Base-by-base conservation (phyloP, 148 eudicot genomes). In the Oxyria digyna region DNA sequence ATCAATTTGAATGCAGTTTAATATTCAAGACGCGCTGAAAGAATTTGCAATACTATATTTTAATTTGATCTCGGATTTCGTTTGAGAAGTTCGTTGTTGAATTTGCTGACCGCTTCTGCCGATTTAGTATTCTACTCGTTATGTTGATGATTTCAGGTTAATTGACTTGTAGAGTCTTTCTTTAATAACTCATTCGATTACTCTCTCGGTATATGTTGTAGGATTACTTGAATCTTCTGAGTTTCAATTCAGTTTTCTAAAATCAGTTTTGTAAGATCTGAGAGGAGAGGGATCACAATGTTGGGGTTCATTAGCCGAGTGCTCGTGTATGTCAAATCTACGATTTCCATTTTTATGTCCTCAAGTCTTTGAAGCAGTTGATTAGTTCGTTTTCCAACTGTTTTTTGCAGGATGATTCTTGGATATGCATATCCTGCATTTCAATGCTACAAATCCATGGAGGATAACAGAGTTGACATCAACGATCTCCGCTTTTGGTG, bases 341-440 rank as follows among this genome's bases (percentile, higher is more conserved):
- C 10, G 33, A 52, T 67, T 33, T 40, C 12, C 17, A 9, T n/a
- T 1, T 1, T 48, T 48, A 1, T 48, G 21, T 20, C 12, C 13
- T 21, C 27, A 8, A 6, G 13, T 13, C 12, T 23, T 5, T 4
- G 13, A 9, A 52, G 12, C 14, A 4, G 23, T 52, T 52, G 59
- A 52, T 15, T 15, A 6, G 20, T 52, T 52, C 27, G 23, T 20
- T 50, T 52, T 6, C 14, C 24, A 52, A 52, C 59, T 52, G 27
- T 13, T 55, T 38, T 31, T 24, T 71, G 67, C 78, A 91, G 97
- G 57, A 72, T 91, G 87, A 81, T 87, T 67, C 82, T 94, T 33
- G 99, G 96, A 65, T 94, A 83, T 69, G 99, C 97, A 31, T 94
- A 88, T 66, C 99, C 99, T 27, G 99, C 97, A 62, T 88, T 94